A percentile compares a stretch with the other conserved stretches of the same genome.
These are phyloP conservation scores for Phytopythium vexans DNA, from an alignment of 352 stramenopile genomes.

Conservation along the genomic window DNA sequence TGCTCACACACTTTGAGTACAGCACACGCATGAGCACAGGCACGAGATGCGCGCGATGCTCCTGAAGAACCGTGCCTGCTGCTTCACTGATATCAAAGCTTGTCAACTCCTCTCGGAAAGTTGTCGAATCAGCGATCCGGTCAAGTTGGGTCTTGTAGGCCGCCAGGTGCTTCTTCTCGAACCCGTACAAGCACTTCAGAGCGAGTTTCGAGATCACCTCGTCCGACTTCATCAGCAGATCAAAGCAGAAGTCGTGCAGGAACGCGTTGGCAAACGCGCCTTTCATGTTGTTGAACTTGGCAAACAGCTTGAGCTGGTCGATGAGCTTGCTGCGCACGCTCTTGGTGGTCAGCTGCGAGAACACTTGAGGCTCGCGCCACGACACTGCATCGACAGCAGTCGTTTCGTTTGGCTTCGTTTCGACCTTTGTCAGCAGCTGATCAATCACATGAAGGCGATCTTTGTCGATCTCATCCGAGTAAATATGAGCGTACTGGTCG, in stretches of 20 bases:
- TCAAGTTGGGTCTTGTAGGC: slow-evolving; percentile 87
- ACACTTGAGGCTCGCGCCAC: slow-evolving; percentile 28
- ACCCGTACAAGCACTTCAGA: slow-evolving; percentile 84
- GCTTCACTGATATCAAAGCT: slow-evolving; percentile 82
- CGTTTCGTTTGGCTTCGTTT: slow-evolving; percentile 9
- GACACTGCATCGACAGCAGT: background rate
- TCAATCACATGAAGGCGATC: slow-evolving; percentile 41
- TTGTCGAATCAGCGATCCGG: slow-evolving; percentile 71
- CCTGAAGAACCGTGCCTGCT: slow-evolving; percentile 63
- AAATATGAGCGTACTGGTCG: slow-evolving; percentile 78
- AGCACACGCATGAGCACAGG: slow-evolving; percentile 87
- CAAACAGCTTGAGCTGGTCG: slow-evolving; percentile 81
- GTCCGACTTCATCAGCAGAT: slow-evolving; percentile 90
- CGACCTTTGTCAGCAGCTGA: slow-evolving; percentile 40
- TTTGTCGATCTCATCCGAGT: slow-evolving; percentile 64
- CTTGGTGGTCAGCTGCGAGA: slow-evolving; percentile 60
- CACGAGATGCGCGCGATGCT: slow-evolving; percentile 77
- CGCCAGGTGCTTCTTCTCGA: slow-evolving; percentile 75
- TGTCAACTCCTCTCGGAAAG: slow-evolving; percentile 89
- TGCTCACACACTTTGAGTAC: slow-evolving; percentile 89
- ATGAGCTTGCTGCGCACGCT: slow-evolving; percentile 76
- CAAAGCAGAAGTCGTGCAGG: slow-evolving; percentile 83
- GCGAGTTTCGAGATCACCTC: slow-evolving; percentile 83
- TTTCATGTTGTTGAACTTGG: slow-evolving; percentile 84
- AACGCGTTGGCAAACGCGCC: slow-evolving; percentile 75